These are phyloP conservation scores for Myxozyma vanderwaltii DNA, from an alignment of 805 yeast genomes.

Conservation along the genomic window DNA sequence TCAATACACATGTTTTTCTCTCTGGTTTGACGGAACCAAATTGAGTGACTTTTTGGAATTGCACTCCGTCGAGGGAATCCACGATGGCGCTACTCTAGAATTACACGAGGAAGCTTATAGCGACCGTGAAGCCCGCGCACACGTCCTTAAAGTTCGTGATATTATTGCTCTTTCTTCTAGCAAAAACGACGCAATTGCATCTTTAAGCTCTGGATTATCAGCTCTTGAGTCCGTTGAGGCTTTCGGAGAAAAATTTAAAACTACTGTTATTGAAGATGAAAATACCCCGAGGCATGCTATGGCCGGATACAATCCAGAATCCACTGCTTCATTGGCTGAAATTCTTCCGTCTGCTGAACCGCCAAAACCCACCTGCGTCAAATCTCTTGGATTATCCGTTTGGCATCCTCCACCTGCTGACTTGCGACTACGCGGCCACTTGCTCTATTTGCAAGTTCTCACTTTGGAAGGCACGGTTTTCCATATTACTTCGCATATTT, in stretches of 20 bases:
- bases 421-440: constrained; percentile 69
- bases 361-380: constrained; percentile 39
- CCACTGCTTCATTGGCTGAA: constrained; percentile 9
- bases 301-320: constrained; percentile 34
- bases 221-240: constrained; percentile 42
- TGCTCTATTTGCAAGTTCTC: constrained; percentile 70
- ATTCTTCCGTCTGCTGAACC: constrained; percentile 16
- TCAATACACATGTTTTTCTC: constrained; percentile 62
- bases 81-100: constrained; percentile 46
- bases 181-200: constrained; percentile 44
- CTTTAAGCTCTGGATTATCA: constrained; percentile 53
- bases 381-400: constrained; percentile 68
- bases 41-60: constrained; percentile 43
- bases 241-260: constrained; percentile 24
- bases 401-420: constrained; percentile 85
- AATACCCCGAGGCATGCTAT: constrained; percentile 34
- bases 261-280: not conserved
- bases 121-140: constrained; percentile 61
- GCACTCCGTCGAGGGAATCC: constrained; percentile 41
- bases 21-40: constrained; percentile 46
- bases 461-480: constrained; percentile 80
- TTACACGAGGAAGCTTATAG: constrained; percentile 61
- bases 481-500: constrained; percentile 73
- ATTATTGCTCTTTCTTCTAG: constrained; percentile 52
- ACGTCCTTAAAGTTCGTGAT: constrained; percentile 65